Base-by-base conservation (phyloP, 768 basidiomycete species). In the Amylocystis lapponica region DNA sequence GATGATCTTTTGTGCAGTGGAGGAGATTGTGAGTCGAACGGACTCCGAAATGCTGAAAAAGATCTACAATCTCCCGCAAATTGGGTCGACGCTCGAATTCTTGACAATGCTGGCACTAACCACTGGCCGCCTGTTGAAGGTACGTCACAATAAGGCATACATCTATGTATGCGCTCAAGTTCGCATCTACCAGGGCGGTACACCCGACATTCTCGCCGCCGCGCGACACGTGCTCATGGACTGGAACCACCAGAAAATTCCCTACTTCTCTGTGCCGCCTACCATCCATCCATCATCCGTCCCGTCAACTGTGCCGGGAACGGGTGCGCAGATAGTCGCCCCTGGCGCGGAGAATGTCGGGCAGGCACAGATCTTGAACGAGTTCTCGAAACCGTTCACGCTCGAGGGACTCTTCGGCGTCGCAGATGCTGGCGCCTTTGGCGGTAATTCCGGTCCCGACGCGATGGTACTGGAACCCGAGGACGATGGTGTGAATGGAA, bases 191-290 rank as follows among this genome's bases (percentile, higher is more conserved):
- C 50, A 89, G 86, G 93, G 93, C 23, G 95, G 95, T 36, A 85
- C 91, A 0, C 94, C 95, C 2, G 92, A 97, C 61, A 62, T 94
- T 25, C 78, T 83, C 32, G 71, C 85, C 5, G 77, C 91, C 0
- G 91, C 94, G 0, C 81, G 89, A 25, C 79, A 84, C 12, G 75
- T 97, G 19, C 63, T 97, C 1, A 77, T 71, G 37, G 93, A 99
- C 59, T 99, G 95, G 94, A 97, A 97, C 55, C 80, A 89, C 45
- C 92, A 96, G 61, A 95, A 91, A 58, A 95, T 97, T 10, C 86
- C 89, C 0, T 98, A 89, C 66, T 88, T 74, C 66, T 88, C 91
- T 4, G 60, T 68, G 2, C 91, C 93, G 8, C 93, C 95, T 0
- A 56, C 69, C 7, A 60, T 88, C 2, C 90, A 94, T 59, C 83